Evolutionary conservation across 1,284 basidiomycete species (phyloP).

Genomic region (Heliocybe sulcata): DNA sequence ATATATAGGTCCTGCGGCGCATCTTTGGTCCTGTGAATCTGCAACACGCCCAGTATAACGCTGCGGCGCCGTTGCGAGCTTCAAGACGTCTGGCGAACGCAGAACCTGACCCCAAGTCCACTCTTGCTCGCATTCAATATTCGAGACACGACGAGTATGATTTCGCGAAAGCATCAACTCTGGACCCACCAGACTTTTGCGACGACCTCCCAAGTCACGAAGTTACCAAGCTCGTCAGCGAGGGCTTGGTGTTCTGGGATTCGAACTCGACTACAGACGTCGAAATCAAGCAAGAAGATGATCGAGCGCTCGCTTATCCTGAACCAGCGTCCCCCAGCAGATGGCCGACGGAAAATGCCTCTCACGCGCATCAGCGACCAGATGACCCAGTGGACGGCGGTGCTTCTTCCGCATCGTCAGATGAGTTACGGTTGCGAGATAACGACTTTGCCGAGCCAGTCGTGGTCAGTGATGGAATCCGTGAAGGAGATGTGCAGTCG

Average conservation of each 20-base stretch:
- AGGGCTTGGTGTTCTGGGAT: slow-evolving; percentile 13
- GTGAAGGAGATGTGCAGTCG: neutral
- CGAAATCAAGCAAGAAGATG: neutral
- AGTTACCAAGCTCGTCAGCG: slow-evolving; percentile 16
- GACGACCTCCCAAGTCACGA: slow-evolving; percentile 19
- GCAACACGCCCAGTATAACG: slow-evolving; percentile 15
- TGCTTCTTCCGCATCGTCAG: neutral
- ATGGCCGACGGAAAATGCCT: neutral
- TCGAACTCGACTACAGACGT: slow-evolving; percentile 7
- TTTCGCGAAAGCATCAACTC: slow-evolving; percentile 11
- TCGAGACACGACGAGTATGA: slow-evolving; percentile 17
- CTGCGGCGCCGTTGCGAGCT: slow-evolving; percentile 14
- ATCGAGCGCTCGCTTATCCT: neutral
- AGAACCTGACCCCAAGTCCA: slow-evolving; percentile 12
- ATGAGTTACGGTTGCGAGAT: neutral
- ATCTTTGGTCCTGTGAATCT: slow-evolving; percentile 21
- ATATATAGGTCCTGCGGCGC: slow-evolving; percentile 23
- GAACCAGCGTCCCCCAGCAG: neutral
- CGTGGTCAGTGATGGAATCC: neutral
- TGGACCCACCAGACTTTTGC: slow-evolving; percentile 13
- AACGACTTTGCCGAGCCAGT: neutral
- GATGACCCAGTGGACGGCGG: neutral
- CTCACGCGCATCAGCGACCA: neutral
- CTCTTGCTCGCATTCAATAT: slow-evolving; percentile 7
- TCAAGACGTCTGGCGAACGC: slow-evolving; percentile 19